phyloP scores from a whole-genome alignment of 2,329 filamentous ascomycete genomes.

The Trichoderma simmonsii region DNA sequence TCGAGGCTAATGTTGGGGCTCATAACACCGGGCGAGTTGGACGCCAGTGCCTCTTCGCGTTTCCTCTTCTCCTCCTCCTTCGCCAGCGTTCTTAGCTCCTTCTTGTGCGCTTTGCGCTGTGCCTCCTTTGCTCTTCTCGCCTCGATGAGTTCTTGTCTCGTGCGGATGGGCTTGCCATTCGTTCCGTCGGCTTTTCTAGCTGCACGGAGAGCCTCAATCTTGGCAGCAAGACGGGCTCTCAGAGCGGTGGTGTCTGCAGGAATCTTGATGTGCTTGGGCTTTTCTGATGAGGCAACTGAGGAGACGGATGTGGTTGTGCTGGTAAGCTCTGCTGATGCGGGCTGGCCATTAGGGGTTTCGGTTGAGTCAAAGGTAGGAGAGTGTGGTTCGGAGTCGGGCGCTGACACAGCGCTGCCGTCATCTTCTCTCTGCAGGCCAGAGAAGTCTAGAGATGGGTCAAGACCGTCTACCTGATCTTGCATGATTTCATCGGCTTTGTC shows the following conservation, averaged over 20 bases:
- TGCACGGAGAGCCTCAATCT: conserved; percentile 80
- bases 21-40: conserved; percentile 59
- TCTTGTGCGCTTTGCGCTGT: conserved; percentile 82
- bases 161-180: conserved; percentile 73
- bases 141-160: conserved; percentile 89
- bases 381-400: conserved; percentile 49
- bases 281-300: conserved; percentile 58
- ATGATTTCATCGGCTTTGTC: not conserved
- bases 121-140: conserved; percentile 82
- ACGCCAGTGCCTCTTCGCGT: conserved; percentile 60
- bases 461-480: not conserved
- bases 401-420: conserved; percentile 45
- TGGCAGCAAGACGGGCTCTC: conserved; percentile 73
- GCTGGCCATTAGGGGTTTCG: conserved; percentile 38
- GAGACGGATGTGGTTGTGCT: conserved; percentile 67
- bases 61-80: conserved; percentile 74
- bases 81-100: conserved; percentile 72
- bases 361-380: conserved; percentile 58
- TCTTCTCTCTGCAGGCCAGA: conserved; percentile 38
- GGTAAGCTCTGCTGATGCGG: conserved; percentile 43
- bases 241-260: conserved; percentile 72
- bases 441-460: conserved; percentile 27
- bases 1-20: conserved; percentile 53
- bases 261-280: conserved; percentile 63
- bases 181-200: conserved; percentile 82